phyloP scores from a whole-genome alignment of 495 filamentous ascomycete genomes.

The Daldinia concentrica region DNA sequence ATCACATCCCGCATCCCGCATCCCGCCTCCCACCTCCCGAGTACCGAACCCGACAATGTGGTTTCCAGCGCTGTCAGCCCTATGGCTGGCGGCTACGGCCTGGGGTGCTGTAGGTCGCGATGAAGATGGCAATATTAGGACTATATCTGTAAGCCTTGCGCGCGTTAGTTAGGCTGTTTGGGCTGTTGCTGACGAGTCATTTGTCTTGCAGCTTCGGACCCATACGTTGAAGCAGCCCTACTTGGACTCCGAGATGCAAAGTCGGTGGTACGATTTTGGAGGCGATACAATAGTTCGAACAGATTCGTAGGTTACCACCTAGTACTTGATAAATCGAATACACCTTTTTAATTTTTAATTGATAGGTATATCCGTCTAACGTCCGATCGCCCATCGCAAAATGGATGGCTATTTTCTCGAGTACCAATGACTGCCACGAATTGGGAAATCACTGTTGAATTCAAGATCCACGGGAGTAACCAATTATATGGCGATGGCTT shows the following conservation, averaged over 20 bases:
- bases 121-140: constrained; percentile 61
- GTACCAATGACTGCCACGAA: constrained; percentile 97
- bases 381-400: constrained; percentile 86
- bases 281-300: constrained; percentile 93
- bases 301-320: constrained; percentile 72
- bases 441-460: constrained; percentile 98
- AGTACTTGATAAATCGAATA: not conserved
- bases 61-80: constrained; percentile 59
- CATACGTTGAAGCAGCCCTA: constrained; percentile 73
- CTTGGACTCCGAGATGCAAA: constrained; percentile 97
- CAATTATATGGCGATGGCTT: constrained; percentile 93
- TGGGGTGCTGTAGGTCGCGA: constrained; percentile 54
- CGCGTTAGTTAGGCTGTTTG: constrained; percentile 18
- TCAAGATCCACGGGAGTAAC: constrained; percentile 82
- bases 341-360: constrained; percentile 16
- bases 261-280: constrained; percentile 99
- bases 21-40: constrained; percentile 3
- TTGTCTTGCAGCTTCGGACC: constrained; percentile 65
- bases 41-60: constrained; percentile 52
- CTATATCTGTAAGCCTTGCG: constrained; percentile 60
- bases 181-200: constrained; percentile 73
- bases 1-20: not conserved
- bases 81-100: constrained; percentile 64
- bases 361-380: constrained; percentile 90
- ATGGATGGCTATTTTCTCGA: constrained; percentile 91